phyloP scores from a whole-genome alignment of 176 grass and related monocot genomes.

The Cenchrus fungigraminus region DNA sequence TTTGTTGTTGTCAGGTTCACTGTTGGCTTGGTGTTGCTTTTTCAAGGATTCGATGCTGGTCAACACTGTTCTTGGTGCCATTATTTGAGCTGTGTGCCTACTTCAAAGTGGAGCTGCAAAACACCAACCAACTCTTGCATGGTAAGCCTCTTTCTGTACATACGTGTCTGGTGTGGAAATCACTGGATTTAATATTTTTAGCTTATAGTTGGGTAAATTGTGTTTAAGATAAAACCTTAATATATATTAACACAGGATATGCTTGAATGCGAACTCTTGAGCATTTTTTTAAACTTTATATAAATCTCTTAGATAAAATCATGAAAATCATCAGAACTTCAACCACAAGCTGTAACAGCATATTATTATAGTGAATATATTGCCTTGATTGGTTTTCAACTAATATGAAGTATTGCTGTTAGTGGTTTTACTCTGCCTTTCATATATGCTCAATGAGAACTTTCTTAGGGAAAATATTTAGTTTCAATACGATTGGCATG shows the following conservation, averaged over 20 bases:
- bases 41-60: slow-evolving; percentile 65
- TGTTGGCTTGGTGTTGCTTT: slow-evolving; percentile 62
- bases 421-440: background rate
- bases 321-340: slow-evolving; percentile 15
- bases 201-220: slow-evolving; percentile 2
- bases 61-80: slow-evolving; percentile 87
- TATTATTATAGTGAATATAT: slow-evolving; percentile 24
- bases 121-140: slow-evolving; percentile 54
- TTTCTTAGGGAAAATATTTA: slow-evolving; percentile 6
- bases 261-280: slow-evolving; percentile 2
- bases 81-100: slow-evolving; percentile 90
- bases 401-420: background rate
- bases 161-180: slow-evolving; percentile 3
- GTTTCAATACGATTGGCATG: background rate
- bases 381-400: slow-evolving; percentile 20
- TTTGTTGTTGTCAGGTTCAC: slow-evolving; percentile 68
- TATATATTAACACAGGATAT: slow-evolving; percentile 1
- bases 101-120: slow-evolving; percentile 84
- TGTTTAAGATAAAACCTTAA: slow-evolving; percentile 8
- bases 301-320: background rate
- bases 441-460: background rate
- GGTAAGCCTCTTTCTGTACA: slow-evolving; percentile 42
- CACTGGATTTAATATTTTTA: slow-evolving; percentile 6
- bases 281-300: background rate
- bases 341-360: background rate